phyloP scores from a whole-genome alignment of 2,329 filamentous ascomycete genomes.

The Drechslerella dactyloides region DNA sequence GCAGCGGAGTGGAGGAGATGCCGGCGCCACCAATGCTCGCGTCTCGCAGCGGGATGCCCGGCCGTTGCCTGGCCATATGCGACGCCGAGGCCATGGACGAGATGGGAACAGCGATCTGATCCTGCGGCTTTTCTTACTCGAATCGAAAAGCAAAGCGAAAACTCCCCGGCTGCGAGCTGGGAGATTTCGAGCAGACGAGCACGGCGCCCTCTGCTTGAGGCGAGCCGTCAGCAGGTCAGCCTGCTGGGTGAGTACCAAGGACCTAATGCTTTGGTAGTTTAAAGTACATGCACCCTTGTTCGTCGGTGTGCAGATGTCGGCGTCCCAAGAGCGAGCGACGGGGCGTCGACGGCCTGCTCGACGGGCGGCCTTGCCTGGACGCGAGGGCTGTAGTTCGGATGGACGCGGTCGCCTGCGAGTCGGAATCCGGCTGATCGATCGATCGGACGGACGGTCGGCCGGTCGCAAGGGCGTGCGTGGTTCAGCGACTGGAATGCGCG shows the following conservation, averaged over 20 bases:
- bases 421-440: neutral
- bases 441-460: neutral
- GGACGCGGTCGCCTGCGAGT: neutral
- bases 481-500: neutral
- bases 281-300: neutral
- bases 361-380: no score
- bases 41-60: conserved; percentile 42
- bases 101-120: neutral
- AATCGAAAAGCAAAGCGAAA: neutral
- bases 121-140: neutral
- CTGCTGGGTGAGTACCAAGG: no score
- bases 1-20: neutral
- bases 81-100: neutral
- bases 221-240: neutral
- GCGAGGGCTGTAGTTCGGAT: no score
- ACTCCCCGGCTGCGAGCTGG: neutral
- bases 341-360: neutral
- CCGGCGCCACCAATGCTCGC: conserved; percentile 42
- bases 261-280: no score
- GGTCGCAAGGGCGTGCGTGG: neutral
- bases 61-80: conserved; percentile 23
- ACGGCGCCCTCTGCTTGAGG: neutral
- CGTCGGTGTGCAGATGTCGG: neutral
- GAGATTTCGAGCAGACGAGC: conserved; percentile 2
- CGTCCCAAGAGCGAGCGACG: neutral